Evolutionary conservation across 352 stramenopile species (phyloP).

Genomic region (Phytophthora syringae): DNA sequence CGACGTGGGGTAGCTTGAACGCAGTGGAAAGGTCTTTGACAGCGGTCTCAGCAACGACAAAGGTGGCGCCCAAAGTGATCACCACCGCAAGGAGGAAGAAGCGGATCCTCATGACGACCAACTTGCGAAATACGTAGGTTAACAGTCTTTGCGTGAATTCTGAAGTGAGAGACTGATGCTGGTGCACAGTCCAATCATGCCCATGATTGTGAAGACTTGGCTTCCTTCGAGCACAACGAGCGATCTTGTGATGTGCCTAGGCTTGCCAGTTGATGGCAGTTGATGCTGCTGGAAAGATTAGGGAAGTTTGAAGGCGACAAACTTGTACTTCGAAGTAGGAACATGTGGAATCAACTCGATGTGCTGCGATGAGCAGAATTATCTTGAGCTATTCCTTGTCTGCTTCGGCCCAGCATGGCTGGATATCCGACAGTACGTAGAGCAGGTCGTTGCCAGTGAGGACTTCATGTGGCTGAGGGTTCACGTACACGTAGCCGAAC

Average conservation of each 20-base stretch:
- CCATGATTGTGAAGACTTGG: conserved; percentile 18
- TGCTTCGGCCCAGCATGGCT: conserved; percentile 68
- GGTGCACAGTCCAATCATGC: conserved; percentile 2
- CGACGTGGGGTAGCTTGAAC: neutral
- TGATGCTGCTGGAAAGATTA: no score
- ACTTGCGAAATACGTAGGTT: neutral
- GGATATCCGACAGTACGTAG: conserved; percentile 83
- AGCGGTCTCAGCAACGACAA: conserved; percentile 2
- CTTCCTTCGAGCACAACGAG: neutral
- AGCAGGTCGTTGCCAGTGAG: conserved; percentile 81
- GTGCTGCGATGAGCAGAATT: neutral
- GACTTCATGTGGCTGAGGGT: conserved; percentile 71
- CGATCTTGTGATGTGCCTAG: neutral
- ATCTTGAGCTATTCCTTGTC: conserved; percentile 12
- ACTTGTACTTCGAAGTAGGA: no score
- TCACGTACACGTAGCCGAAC: conserved; percentile 86
- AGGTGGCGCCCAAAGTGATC: conserved; percentile 2
- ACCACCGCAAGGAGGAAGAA: conserved; percentile 1
- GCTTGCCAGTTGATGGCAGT: no score
- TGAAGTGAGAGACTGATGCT: conserved; percentile 9
- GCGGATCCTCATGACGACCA: conserved; percentile 8
- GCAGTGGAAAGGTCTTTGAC: neutral
- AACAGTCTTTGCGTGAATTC: neutral
- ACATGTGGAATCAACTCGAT: no score
- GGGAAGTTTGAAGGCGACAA: no score